Base-by-base conservation (phyloP, 192 early-diverging fungal species). In the Oehlia diaphana region DNA sequence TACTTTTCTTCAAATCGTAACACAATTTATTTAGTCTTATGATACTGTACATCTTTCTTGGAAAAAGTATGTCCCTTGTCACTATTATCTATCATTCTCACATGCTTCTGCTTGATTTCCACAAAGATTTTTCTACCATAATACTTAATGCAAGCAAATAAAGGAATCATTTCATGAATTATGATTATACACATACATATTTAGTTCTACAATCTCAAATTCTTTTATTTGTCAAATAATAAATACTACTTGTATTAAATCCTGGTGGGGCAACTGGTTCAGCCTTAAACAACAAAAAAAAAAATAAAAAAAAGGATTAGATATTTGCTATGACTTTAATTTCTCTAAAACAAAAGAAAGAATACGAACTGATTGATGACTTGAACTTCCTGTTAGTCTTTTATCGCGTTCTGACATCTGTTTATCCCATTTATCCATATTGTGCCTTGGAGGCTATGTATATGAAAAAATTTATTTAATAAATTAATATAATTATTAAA, bases 361-460 rank as follows among this genome's bases (percentile, higher is more conserved):
- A 82, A 47, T n/a, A 68, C 39, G 67, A 85, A 89, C 89, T 39
- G 85, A 67, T 85, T 94, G 93, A 63, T 90, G 92, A 75, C 92
- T 89, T 42, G 82, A 42, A 9, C 89, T 90, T 77, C 93, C 93
- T 28, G 92, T 94, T 39, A 94, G 84, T 78, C 91, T 89, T 79
- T 81, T 83, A 80, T 94, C 93, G 84, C 93, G 92, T 66, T 87
- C 87, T 91, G 93, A 90, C 93, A 94, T 94, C 79, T 91, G 87
- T 74, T 84, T 84, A 72, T 94, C 93, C 93, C 93, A 94, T 81
- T 87, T 88, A 76, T 92, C 92, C 62, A 93, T 71, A 82, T 85
- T 86, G 83, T 88, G 90, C 82, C 93, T 89, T 35, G 85, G 82
- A 49, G 89, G 85, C 90, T 92, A 83, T 12, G 33, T 63, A 75